Conservation (phyloP, 352 stramenopile genomes). For the Phytophthora ohioensis region DNA sequence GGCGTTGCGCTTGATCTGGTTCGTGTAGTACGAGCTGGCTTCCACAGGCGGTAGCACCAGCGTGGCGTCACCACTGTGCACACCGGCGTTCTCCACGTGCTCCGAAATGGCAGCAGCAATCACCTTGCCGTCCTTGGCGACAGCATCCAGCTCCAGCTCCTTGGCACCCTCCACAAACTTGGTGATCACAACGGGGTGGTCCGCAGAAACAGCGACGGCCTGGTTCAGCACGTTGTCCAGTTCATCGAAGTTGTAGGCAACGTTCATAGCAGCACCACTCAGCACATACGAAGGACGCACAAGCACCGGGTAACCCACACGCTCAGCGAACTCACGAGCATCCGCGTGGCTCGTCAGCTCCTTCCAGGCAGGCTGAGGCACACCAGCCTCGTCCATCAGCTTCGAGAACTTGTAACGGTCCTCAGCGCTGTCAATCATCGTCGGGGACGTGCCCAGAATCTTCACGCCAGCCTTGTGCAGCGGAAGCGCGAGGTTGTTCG, state of each 20-base stretch:
- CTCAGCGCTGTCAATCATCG: slow-evolving; percentile 97
- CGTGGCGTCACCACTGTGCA: slow-evolving; percentile 99
- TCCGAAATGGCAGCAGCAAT: slow-evolving; percentile 99
- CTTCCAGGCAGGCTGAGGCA: slow-evolving; percentile 81
- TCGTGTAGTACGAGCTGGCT: slow-evolving; percentile 97
- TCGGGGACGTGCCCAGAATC: slow-evolving; percentile 82
- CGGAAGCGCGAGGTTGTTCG: slow-evolving; percentile 96
- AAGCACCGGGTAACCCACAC: slow-evolving; percentile 96
- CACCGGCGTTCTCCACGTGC: slow-evolving; percentile 99
- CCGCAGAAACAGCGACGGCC: slow-evolving; percentile 94
- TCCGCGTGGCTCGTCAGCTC: slow-evolving; percentile 92
- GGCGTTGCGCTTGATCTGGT: slow-evolving; percentile 97
- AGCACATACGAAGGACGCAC: slow-evolving; percentile 98
- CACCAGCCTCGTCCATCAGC: slow-evolving; percentile 95
- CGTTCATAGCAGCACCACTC: slow-evolving; percentile 98
- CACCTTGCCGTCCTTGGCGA: slow-evolving; percentile 96
- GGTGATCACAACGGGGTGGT: slow-evolving; percentile 98
- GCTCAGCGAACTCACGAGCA: slow-evolving; percentile 93
- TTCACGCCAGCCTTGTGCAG: slow-evolving; percentile 89
- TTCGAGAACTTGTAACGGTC: slow-evolving; percentile 95
- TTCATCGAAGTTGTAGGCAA: slow-evolving; percentile 95
- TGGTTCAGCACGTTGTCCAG: slow-evolving; percentile 89
- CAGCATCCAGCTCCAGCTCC: slow-evolving; percentile 99
- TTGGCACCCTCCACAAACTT: slow-evolving; percentile 99
- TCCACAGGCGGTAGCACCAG: slow-evolving; percentile 98